Conservation (phyloP, 768 basidiomycete genomes). For the Xerocomus brunneocitrinus region DNA sequence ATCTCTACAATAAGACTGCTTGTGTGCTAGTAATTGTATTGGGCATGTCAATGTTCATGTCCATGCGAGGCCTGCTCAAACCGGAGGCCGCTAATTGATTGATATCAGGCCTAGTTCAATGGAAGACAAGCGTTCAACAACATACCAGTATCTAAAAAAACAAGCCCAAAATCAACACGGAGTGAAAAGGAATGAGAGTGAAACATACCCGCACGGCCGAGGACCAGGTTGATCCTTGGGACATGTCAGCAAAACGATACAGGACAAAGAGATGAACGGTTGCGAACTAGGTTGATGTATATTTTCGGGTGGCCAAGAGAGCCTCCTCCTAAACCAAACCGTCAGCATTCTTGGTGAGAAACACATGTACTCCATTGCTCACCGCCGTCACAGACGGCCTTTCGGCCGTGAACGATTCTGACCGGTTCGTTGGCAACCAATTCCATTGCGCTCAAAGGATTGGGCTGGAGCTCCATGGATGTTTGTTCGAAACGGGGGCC, state of each 20-base stretch:
- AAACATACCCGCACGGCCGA: constrained; percentile 77
- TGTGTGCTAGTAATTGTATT: neutral
- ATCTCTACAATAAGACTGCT: constrained; percentile 7
- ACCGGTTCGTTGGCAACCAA: constrained; percentile 85
- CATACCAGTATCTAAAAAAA: constrained; percentile 45
- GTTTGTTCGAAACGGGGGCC: constrained; percentile 94
- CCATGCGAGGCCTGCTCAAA: constrained; percentile 79
- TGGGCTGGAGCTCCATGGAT: constrained; percentile 79
- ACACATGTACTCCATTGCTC: constrained; percentile 28
- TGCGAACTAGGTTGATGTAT: constrained; percentile 86
- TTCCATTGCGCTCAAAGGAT: constrained; percentile 87
- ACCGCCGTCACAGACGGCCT: constrained; percentile 96
- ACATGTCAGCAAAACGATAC: constrained; percentile 5
- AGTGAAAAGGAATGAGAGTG: constrained; percentile 1
- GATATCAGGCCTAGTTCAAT: neutral
- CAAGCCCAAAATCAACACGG: constrained; percentile 7
- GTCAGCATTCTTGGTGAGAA: constrained; percentile 11
- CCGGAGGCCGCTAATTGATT: constrained; percentile 64
- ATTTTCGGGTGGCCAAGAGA: constrained; percentile 96
- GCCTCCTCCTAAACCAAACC: constrained; percentile 65
- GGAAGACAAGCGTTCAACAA: constrained; percentile 1
- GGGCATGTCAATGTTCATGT: constrained; percentile 38
- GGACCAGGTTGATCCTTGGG: constrained; percentile 82
- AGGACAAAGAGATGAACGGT: neutral
- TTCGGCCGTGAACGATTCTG: constrained; percentile 73